Conservation (phyloP, 768 basidiomycete species). For the Polyporus arcularius region DNA sequence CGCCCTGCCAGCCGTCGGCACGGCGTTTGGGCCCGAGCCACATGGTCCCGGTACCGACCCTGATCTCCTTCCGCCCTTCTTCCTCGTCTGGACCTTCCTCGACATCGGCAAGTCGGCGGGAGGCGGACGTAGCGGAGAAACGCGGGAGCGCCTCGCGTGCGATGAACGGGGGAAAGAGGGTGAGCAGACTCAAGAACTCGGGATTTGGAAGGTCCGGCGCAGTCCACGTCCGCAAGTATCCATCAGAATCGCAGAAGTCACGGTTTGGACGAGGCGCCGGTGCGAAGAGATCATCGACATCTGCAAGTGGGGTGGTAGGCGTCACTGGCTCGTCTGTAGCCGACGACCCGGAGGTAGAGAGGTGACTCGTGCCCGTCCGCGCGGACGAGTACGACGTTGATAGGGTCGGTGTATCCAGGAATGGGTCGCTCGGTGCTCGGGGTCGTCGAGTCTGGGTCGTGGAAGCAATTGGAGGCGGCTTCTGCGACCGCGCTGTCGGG, state of each 20-base stretch:
- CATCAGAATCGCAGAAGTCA: conserved; percentile 39
- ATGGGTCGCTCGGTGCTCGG: conserved; percentile 78
- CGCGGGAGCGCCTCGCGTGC: conserved; percentile 70
- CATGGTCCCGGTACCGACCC: conserved; percentile 82
- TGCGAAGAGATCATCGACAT: conserved; percentile 25
- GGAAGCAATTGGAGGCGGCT: conserved; percentile 42
- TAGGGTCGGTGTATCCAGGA: conserved; percentile 67
- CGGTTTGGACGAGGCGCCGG: conserved; percentile 32
- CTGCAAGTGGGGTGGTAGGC: conserved; percentile 35
- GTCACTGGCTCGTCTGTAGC: conserved; percentile 43
- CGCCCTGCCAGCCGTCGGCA: conserved; percentile 67
- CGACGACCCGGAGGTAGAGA: conserved; percentile 36
- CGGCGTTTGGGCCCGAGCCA: conserved; percentile 70
- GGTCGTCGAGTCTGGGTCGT: conserved; percentile 59
- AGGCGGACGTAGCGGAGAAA: conserved; percentile 47
- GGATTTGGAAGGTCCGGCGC: conserved; percentile 77
- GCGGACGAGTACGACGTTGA: conserved; percentile 61
- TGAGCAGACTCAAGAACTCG: conserved; percentile 68
- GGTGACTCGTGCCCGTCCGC: conserved; percentile 30
- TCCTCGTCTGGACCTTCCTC: conserved; percentile 69
- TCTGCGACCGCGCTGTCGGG: conserved; percentile 29
- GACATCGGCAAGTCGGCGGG: conserved; percentile 52
- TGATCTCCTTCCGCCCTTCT: conserved; percentile 56
- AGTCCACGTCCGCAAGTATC: conserved; percentile 76
- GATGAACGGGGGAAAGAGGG: conserved; percentile 78